Conservation (phyloP, 305 asterid species). For the Fraxinus ornus region DNA sequence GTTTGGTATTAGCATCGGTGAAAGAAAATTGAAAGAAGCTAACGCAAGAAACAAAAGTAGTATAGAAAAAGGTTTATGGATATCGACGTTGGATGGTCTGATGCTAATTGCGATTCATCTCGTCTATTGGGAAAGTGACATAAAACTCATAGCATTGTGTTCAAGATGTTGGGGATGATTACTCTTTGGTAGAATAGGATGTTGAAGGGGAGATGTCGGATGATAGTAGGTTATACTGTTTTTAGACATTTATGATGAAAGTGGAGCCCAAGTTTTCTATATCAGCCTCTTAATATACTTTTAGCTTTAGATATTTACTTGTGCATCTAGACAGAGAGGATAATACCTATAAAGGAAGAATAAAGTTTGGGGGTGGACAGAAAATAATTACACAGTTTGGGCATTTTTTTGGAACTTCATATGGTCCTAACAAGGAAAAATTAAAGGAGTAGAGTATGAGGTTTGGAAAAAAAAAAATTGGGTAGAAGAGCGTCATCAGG, state of each 20-base stretch:
- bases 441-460: neutral
- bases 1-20: neutral
- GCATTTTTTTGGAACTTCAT: neutral
- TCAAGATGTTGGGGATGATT: neutral
- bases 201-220: neutral
- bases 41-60: neutral
- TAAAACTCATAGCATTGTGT: neutral
- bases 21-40: neutral
- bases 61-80: neutral
- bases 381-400: neutral
- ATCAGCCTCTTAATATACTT: neutral
- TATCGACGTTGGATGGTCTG: neutral
- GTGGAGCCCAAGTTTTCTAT: neutral
- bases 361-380: neutral
- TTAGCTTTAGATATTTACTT: neutral
- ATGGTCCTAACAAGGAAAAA: slow-evolving; percentile 8
- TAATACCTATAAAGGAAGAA: neutral
- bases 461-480: neutral
- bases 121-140: neutral
- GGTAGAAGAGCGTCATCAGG: slow-evolving; percentile 1
- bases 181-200: neutral
- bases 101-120: neutral
- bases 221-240: neutral
- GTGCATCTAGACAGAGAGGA: neutral
- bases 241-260: neutral